These are phyloP conservation scores for Lactarius evosmus DNA, from an alignment of 768 basidiomycete species.

Conservation along the genomic window DNA sequence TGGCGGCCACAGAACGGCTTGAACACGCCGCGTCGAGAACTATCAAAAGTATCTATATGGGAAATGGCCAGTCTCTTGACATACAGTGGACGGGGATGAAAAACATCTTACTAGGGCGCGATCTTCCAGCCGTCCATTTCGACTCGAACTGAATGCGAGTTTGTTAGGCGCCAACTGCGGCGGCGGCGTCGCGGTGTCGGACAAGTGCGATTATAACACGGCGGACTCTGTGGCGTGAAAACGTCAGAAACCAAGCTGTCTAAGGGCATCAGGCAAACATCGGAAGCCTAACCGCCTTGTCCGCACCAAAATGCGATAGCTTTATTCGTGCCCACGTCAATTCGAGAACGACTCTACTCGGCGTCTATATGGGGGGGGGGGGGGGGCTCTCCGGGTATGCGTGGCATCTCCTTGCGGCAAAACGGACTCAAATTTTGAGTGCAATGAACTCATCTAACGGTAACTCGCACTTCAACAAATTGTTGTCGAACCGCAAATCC, in stretches of 20 bases:
- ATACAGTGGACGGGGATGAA: not conserved
- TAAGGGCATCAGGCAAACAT: not conserved
- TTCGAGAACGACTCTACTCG: not conserved
- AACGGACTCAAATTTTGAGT: not conserved
- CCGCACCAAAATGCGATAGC: not conserved
- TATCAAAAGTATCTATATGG: not conserved
- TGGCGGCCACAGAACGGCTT: not conserved
- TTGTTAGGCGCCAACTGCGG: not conserved
- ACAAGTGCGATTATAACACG: not conserved
- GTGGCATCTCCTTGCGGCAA: not conserved
- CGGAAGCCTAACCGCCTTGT: not conserved
- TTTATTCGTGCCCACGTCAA: not conserved
- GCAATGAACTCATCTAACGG: not conserved
- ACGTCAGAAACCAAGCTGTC: not conserved
- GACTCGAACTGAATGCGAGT: not conserved
- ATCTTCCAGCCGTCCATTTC: not conserved
- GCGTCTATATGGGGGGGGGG: not conserved
- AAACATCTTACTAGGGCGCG: not conserved
- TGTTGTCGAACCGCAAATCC: not conserved
- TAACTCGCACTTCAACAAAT: not conserved
- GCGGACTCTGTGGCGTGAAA: not conserved
- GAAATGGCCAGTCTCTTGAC: not conserved
- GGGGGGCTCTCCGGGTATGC: not conserved
- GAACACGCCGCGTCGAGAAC: not conserved
- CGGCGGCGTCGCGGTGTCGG: not conserved